Conservation (phyloP, 208 protist genomes). For the Jaenimonas drosophilae region DNA sequence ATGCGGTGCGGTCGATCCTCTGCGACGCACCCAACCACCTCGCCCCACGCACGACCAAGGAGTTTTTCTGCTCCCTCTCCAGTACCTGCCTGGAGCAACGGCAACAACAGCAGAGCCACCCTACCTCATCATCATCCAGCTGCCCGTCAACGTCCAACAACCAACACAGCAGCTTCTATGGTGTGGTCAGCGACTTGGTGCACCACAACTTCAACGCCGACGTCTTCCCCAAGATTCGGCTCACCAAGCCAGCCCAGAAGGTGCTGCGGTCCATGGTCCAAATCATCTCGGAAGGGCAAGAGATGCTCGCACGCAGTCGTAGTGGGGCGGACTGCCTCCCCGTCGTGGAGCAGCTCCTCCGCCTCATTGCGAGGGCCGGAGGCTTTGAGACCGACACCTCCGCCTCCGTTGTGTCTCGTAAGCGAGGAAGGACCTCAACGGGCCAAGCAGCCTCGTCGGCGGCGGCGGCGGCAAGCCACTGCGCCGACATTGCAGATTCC, state of each 20-base stretch:
- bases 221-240: constrained; percentile 8
- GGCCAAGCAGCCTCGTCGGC: background rate
- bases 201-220: constrained; percentile 22
- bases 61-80: constrained; percentile 38
- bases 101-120: constrained; percentile 7
- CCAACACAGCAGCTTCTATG: constrained; percentile 19
- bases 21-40: constrained; percentile 27
- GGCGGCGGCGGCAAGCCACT: background rate
- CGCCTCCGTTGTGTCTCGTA: background rate
- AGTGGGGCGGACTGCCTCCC: background rate
- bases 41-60: constrained; percentile 10
- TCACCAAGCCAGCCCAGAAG: constrained; percentile 4
- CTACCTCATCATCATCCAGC: constrained; percentile 1
- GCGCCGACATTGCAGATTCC: no score
- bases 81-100: constrained; percentile 6
- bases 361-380: background rate
- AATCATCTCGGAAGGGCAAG: background rate
- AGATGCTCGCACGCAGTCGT: constrained; percentile 1
- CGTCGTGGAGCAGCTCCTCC: background rate
- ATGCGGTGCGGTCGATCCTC: constrained; percentile 48
- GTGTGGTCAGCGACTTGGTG: constrained; percentile 20
- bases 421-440: background rate
- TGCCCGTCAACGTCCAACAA: background rate
- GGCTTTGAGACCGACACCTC: constrained; percentile 1
- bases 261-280: constrained; percentile 6